These are phyloP conservation scores for Lactarius hatsudake DNA, from an alignment of 768 basidiomycete genomes.

Conservation along the genomic window DNA sequence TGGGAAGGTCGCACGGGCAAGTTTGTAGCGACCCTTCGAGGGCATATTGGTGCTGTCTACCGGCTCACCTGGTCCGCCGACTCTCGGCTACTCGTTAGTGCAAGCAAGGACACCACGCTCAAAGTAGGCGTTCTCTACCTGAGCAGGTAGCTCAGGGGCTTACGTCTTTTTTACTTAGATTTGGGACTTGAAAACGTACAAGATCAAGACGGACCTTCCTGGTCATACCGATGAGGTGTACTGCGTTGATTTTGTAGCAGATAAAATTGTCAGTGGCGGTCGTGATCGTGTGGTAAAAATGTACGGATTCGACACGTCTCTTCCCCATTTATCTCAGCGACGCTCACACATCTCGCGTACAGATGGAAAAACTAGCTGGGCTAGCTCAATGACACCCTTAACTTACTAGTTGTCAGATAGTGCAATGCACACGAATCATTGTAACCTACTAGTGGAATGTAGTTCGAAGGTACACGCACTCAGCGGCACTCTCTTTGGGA, in stretches of 20 bases:
- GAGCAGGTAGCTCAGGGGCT: background rate
- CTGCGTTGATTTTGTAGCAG: constrained; percentile 98
- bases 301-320: constrained; percentile 44
- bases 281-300: constrained; percentile 90
- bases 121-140: constrained; percentile 56
- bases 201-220: constrained; percentile 89
- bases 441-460: background rate
- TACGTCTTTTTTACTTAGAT: constrained; percentile 49
- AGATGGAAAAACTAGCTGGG: constrained; percentile 26
- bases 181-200: constrained; percentile 96
- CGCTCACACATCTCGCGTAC: background rate
- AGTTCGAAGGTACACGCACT: background rate
- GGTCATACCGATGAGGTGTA: constrained; percentile 98
- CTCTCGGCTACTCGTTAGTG: constrained; percentile 86
- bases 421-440: background rate
- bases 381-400: background rate
- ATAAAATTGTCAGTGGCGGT: constrained; percentile 99
- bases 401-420: background rate
- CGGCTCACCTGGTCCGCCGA: constrained; percentile 95
- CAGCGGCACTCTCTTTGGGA: background rate
- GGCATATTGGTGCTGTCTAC: constrained; percentile 94
- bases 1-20: constrained; percentile 88
- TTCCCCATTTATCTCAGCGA: background rate
- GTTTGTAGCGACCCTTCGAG: constrained; percentile 86
- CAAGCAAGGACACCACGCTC: constrained; percentile 93